Evolutionary conservation across 345 rosid species (phyloP).

Genomic region (Murraya koenigii): DNA sequence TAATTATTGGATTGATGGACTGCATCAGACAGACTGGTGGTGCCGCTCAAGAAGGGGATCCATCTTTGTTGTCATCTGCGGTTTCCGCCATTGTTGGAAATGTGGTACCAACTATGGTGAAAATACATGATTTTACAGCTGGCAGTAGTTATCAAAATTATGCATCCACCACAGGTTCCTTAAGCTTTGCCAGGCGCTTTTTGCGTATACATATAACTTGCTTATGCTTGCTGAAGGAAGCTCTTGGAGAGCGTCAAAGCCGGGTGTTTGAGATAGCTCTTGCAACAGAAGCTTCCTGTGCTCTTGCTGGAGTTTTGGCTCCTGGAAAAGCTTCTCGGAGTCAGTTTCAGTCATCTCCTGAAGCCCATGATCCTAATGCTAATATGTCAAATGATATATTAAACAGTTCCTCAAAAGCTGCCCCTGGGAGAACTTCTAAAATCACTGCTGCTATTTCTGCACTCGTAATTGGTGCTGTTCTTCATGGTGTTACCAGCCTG

Average conservation of each 20-base stretch:
- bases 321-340: constrained; percentile 82
- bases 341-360: constrained; percentile 79
- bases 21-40: constrained; percentile 91
- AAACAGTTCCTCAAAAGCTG: constrained; percentile 43
- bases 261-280: constrained; percentile 96
- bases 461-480: constrained; percentile 74
- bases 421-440: constrained; percentile 54
- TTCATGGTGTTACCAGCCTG: constrained; percentile 87
- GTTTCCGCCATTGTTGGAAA: constrained; percentile 82
- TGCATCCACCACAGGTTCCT: constrained; percentile 43
- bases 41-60: constrained; percentile 99
- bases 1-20: constrained; percentile 66
- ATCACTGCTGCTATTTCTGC: constrained; percentile 81
- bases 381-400: constrained; percentile 43
- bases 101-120: constrained; percentile 61
- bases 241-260: constrained; percentile 96
- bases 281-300: constrained; percentile 82
- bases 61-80: constrained; percentile 86
- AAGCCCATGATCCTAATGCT: constrained; percentile 56
- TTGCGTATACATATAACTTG: constrained; percentile 80
- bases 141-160: constrained; percentile 48
- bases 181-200: constrained; percentile 60
- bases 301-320: constrained; percentile 59
- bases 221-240: constrained; percentile 82
- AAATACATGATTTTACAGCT: constrained; percentile 63